Base-by-base conservation (phyloP, 1,139 yeast genomes). In the Geotrichum histeridarum region DNA sequence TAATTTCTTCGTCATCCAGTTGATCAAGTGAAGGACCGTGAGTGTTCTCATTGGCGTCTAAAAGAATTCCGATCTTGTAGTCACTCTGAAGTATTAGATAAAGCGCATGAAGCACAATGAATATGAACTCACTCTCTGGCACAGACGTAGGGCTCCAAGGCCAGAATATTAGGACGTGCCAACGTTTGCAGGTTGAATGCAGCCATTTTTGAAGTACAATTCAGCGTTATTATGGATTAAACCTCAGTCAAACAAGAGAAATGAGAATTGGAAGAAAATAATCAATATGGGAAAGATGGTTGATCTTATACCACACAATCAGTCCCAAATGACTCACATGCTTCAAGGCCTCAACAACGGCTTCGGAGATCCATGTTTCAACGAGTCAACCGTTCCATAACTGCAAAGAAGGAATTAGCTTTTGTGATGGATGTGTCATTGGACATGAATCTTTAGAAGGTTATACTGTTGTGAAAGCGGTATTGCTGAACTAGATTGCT, bases 31-130 rank as follows among this genome's bases (percentile, higher is more conserved):
- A 82, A 1, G 97, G 94, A 0, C 99, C 99, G 67, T 85, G 86
- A 7, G 99, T 86, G 67, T 93, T 93, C 71, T 93, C 99, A 67
- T 94, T 93, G 54, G 99, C 99, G 70, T 93, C 99, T 50, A 93
- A 76, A 39, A 94, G 75, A 42, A 93, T 77, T 14, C 98, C 99
- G 35, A 79, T 89, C 59, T 82, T 85, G 73, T 83, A 90, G 67
- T 88, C 96, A 63, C 73, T 70, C 18, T 30, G n/a, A 15, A 38
- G 18, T 4, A 15, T 30, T 27, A 14, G 43, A 11, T 14, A 22
- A 18, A 43, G 14, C 31, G 18, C n/a, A 17, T 18, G 35, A 17
- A 39, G 42, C 36, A 30, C 35, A 52, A 18, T 22, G 31, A 54
- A 47, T 37, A 41, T 32, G 39, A 43, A 63, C 74, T 38, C 56